Evolutionary conservation across 495 filamentous ascomycete species (phyloP).

Genomic region (Parathielavia appendiculata): DNA sequence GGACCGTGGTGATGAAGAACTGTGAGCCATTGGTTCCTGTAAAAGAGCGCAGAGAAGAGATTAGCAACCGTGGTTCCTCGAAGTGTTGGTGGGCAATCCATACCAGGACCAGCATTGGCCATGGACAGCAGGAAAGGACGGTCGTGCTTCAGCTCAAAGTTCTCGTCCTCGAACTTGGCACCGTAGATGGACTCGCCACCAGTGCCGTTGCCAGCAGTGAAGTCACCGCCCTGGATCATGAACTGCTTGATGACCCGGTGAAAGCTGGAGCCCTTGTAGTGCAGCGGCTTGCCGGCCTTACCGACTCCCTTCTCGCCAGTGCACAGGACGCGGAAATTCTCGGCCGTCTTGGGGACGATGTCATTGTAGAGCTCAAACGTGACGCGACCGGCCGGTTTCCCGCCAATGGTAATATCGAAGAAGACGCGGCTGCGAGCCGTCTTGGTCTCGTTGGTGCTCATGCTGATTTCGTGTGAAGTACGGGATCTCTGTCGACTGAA

Average conservation of each 20-base stretch:
- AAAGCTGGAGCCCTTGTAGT: constrained; percentile 87
- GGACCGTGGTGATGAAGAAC: constrained; percentile 95
- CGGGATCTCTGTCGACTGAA: not conserved
- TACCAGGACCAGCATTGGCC: constrained; percentile 96
- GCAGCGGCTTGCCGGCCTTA: constrained; percentile 77
- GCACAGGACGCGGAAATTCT: constrained; percentile 95
- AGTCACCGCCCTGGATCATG: constrained; percentile 99
- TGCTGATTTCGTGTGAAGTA: constrained; percentile 18
- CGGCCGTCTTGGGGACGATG: constrained; percentile 88
- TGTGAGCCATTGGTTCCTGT: constrained; percentile 88
- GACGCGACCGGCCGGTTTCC: constrained; percentile 65
- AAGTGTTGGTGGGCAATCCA: constrained; percentile 22
- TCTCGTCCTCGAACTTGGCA: constrained; percentile 96
- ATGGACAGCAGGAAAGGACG: constrained; percentile 93
- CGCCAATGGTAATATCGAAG: constrained; percentile 82
- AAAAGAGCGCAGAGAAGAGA: not conserved
- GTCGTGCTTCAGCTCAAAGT: constrained; percentile 89
- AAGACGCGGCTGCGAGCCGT: constrained; percentile 66
- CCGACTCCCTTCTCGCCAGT: constrained; percentile 84
- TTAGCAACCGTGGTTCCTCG: constrained; percentile 15
- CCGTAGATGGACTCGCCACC: constrained; percentile 98
- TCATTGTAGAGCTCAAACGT: constrained; percentile 83
- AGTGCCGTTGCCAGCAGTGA: constrained; percentile 89
- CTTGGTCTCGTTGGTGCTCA: constrained; percentile 37
- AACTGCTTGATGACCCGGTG: constrained; percentile 97